These are phyloP conservation scores for Alternaria viburni DNA, from an alignment of 2,329 filamentous ascomycete genomes.

Conservation along the genomic window DNA sequence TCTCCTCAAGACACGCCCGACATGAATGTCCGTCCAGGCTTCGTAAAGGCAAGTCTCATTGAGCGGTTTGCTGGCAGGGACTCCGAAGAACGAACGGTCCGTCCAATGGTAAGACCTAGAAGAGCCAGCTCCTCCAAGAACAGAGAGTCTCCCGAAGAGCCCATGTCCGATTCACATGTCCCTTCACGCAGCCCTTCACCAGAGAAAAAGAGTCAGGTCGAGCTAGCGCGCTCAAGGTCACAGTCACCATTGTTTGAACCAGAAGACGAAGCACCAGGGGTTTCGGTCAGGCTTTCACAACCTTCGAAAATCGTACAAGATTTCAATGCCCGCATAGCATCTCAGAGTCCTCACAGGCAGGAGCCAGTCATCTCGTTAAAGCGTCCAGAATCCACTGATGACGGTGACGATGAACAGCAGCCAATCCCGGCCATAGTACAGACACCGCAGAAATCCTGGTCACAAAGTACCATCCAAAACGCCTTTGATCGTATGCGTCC, in stretches of 20 bases:
- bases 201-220: not conserved
- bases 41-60: conserved; percentile 44
- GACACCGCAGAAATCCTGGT: conserved; percentile 40
- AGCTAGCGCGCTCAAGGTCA: conserved; percentile 7
- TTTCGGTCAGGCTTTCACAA: conserved; percentile 5
- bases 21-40: conserved; percentile 22
- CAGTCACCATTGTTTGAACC: conserved; percentile 34
- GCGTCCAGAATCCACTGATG: conserved; percentile 9
- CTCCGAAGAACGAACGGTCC: conserved; percentile 25
- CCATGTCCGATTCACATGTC: not conserved
- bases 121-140: conserved; percentile 15
- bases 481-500: conserved; percentile 70
- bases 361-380: conserved; percentile 16
- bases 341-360: conserved; percentile 34
- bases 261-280: conserved; percentile 12
- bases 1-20: conserved; percentile 3
- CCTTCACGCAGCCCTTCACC: conserved; percentile 10
- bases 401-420: conserved; percentile 25
- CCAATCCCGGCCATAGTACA: conserved; percentile 38
- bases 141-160: conserved; percentile 11
- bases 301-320: conserved; percentile 43
- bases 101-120: conserved; percentile 9
- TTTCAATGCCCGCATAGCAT: conserved; percentile 49
- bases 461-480: conserved; percentile 58
- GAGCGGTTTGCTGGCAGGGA: conserved; percentile 42